Conservation (phyloP, 805 yeast genomes). For the Metschnikowia lochheadii region DNA sequence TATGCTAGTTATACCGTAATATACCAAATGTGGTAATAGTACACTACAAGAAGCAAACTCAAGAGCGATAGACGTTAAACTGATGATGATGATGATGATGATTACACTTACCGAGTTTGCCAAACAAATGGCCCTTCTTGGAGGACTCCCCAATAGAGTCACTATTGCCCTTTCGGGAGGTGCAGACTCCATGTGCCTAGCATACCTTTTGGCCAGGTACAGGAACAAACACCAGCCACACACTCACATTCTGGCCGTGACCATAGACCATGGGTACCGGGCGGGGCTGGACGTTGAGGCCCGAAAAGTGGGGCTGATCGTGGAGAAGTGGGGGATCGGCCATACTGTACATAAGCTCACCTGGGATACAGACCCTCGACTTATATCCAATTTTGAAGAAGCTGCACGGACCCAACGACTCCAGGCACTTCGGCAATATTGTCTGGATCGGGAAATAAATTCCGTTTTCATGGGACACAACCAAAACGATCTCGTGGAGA, state of each 20-base stretch:
- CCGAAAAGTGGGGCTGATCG: conserved; percentile 27
- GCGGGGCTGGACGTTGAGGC: conserved; percentile 50
- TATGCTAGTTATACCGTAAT: no score
- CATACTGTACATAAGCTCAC: conserved; percentile 28
- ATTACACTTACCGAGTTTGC: neutral
- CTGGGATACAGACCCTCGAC: conserved; percentile 25
- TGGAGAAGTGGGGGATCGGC: conserved; percentile 30
- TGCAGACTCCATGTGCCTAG: conserved; percentile 72
- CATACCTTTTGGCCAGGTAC: conserved; percentile 44
- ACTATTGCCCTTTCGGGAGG: conserved; percentile 76
- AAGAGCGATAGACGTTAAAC: no score
- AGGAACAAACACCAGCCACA: conserved; percentile 23
- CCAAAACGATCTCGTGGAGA: conserved; percentile 68
- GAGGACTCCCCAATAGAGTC: conserved; percentile 14
- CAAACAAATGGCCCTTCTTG: neutral
- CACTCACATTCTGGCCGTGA: conserved; percentile 48
- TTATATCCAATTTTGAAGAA: conserved; percentile 47
- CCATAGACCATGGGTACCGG: conserved; percentile 63
- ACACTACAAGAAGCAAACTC: no score
- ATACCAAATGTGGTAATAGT: no score
- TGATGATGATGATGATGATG: neutral
- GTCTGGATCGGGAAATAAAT: conserved; percentile 29
- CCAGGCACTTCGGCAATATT: conserved; percentile 36
- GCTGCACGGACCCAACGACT: conserved; percentile 57
- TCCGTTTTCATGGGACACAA: conserved; percentile 64